Conservation (phyloP, 805 yeast genomes). For the Saccharomycopsis fibuligera region DNA sequence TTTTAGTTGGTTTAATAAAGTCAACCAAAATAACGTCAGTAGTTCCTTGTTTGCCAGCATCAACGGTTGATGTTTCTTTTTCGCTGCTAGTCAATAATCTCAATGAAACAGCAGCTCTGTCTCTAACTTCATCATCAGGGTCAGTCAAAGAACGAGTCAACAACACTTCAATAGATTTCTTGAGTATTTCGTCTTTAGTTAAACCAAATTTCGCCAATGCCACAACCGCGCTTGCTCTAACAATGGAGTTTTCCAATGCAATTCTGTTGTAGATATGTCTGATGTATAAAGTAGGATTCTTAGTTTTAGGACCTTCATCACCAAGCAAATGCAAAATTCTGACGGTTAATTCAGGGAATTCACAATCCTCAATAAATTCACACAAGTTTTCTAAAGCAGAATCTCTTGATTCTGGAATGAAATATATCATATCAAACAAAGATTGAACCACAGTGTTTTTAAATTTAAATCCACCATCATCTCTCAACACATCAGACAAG, state of each 20-base stretch:
- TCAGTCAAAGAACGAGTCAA: constrained; percentile 81
- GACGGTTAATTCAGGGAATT: constrained; percentile 88
- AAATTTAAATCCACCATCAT: constrained; percentile 83
- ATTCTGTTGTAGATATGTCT: constrained; percentile 96
- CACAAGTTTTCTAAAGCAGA: constrained; percentile 81
- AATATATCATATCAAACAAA: constrained; percentile 82
- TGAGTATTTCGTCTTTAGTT: constrained; percentile 60
- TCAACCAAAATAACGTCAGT: constrained; percentile 30
- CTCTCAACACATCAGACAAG: constrained; percentile 76
- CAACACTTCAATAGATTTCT: constrained; percentile 64
- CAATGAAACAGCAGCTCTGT: constrained; percentile 85
- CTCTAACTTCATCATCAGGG: constrained; percentile 95
- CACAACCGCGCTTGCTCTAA: constrained; percentile 91
- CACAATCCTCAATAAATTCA: constrained; percentile 98
- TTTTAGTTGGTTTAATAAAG: constrained; percentile 60
- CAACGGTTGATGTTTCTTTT: constrained; percentile 34
- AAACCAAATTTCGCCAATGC: constrained; percentile 88
- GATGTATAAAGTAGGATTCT: constrained; percentile 83
- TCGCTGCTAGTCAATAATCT: constrained; percentile 56
- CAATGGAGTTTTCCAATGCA: constrained; percentile 90
- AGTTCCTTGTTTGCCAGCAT: constrained; percentile 30
- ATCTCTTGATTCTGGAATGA: constrained; percentile 77
- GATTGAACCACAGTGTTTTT: constrained; percentile 90
- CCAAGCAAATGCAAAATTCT: constrained; percentile 89
- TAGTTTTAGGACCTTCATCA: constrained; percentile 84